phyloP scores from a whole-genome alignment of 768 basidiomycete genomes.

The Sistotremastrum niveocremeum region DNA sequence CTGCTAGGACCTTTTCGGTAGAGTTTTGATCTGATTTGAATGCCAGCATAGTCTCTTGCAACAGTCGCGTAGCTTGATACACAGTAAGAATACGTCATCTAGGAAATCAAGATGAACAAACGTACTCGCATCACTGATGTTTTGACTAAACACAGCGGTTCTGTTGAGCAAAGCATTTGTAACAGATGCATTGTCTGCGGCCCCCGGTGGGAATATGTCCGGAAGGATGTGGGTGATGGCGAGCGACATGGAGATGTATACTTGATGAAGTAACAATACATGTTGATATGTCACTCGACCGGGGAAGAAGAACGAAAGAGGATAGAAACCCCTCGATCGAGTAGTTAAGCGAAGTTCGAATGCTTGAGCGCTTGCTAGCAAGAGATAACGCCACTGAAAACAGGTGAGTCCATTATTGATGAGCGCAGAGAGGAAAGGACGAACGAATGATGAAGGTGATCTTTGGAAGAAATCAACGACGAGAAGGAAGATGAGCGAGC shows the following conservation, averaged over 20 bases:
- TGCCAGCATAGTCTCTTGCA: too few species aligned
- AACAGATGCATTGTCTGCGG: too few species aligned
- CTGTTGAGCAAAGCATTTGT: too few species aligned
- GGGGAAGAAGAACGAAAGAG: conserved; percentile 34
- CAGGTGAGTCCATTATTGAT: conserved; percentile 4
- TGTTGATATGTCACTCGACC: conserved; percentile 63
- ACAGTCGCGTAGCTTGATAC: too few species aligned
- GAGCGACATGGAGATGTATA: conserved; percentile 62
- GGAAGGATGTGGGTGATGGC: conserved; percentile 63
- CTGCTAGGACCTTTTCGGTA: too few species aligned
- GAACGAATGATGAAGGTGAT: conserved; percentile 47
- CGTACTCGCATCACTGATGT: too few species aligned
- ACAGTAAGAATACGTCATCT: too few species aligned
- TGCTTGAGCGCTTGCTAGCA: conserved; percentile 48
- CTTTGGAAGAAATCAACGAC: conserved; percentile 51
- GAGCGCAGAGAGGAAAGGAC: conserved; percentile 17
- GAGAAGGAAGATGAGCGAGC: conserved; percentile 41
- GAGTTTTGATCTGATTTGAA: too few species aligned
- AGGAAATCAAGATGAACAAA: too few species aligned
- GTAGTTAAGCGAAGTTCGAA: conserved; percentile 50
- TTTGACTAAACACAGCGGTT: too few species aligned
- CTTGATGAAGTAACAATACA: conserved; percentile 59
- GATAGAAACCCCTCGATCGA: conserved; percentile 37
- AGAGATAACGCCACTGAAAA: conserved; percentile 63
- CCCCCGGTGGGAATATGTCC: conserved; percentile 34